Evolutionary conservation across 306 rosid genomes (phyloP).

Genomic region (Luffa acutangula): DNA sequence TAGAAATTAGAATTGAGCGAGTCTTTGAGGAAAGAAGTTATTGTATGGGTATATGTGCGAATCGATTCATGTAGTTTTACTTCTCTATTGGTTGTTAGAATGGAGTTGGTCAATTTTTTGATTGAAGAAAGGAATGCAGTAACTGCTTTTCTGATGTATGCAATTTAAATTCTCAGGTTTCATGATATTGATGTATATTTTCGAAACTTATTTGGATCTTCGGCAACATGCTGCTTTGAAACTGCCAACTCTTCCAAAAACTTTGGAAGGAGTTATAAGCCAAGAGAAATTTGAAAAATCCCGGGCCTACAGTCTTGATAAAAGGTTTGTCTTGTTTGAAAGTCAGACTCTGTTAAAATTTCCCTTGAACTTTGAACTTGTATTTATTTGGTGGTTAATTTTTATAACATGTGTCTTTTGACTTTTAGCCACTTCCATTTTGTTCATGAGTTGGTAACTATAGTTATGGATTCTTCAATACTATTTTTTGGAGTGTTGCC

Average conservation of each 20-base stretch:
- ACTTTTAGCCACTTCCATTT: constrained; percentile 76
- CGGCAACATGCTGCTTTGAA: constrained; percentile 80
- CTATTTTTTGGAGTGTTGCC: constrained; percentile 70
- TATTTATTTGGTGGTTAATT: not conserved
- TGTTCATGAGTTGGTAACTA: constrained; percentile 80
- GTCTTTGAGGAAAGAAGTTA: not conserved
- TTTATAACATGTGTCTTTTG: constrained; percentile 9
- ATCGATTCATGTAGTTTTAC: not conserved
- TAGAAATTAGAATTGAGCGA: not conserved
- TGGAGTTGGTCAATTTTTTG: not conserved
- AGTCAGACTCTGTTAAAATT: not conserved
- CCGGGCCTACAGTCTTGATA: constrained; percentile 88
- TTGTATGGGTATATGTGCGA: not conserved
- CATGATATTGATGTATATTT: constrained; percentile 81
- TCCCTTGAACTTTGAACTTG: not conserved
- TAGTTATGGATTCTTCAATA: constrained; percentile 74
- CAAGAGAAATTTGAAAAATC: constrained; percentile 90
- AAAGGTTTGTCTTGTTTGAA: constrained; percentile 44
- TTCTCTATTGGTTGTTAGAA: not conserved
- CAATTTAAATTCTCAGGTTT: constrained; percentile 41
- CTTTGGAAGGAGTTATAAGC: constrained; percentile 84
- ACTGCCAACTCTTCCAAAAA: constrained; percentile 79
- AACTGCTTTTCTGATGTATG: not conserved
- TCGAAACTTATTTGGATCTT: constrained; percentile 77
- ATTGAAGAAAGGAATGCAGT: not conserved